Evolutionary conservation across 345 rosid species (phyloP), one percentile per base, ranked within the genome.

Genomic region (Eucalyptus pumila): DNA sequence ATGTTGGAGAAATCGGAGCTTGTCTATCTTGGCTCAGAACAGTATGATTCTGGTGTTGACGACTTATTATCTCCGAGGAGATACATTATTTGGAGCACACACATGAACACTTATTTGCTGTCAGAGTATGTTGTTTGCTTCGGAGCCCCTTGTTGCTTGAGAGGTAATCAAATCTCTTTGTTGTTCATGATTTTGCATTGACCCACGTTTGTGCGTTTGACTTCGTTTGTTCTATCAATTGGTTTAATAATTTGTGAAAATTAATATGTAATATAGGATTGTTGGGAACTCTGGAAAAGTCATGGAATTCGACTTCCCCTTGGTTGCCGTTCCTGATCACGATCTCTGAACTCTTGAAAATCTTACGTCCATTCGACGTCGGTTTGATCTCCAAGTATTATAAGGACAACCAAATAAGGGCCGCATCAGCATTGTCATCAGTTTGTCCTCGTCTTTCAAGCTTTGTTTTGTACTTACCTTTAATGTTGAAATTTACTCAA

Each of bases 301-400:
- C 86, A 85, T 92, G 91, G 89, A 90, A 49, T 58, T 93, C 95
- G 72, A 95, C 91, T 89, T 96, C 97, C 6, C 98, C 99, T 16
- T 96, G 98, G 97, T 94, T 97, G 94, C 93, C 96, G 11, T 95
- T 96, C 90, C 93, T 26, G 97, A 54, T 91, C 86, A 92, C 95
- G 56, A 93, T 98, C 80, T 90, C 96, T 21, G 92, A 93, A 50
- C 93, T 98, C 11, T 94, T 97, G 0, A 92, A 94, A 92, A 93
- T 93, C 86, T 87, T 98, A 88, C 89, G 96, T 83, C 91, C 95
- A 47, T 72, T 92, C 2, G 85, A 91, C 13, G 85, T 95, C 62
- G 56, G 76, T 48, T 88, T 91, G 92, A 93, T 96, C 80, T 88
- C 91, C 87, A 96, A 95, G 91, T 88, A 92, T 88, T 92, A 94